Evolutionary conservation across 305 asterid genomes (phyloP).

Genomic region (Salvia sclarea): DNA sequence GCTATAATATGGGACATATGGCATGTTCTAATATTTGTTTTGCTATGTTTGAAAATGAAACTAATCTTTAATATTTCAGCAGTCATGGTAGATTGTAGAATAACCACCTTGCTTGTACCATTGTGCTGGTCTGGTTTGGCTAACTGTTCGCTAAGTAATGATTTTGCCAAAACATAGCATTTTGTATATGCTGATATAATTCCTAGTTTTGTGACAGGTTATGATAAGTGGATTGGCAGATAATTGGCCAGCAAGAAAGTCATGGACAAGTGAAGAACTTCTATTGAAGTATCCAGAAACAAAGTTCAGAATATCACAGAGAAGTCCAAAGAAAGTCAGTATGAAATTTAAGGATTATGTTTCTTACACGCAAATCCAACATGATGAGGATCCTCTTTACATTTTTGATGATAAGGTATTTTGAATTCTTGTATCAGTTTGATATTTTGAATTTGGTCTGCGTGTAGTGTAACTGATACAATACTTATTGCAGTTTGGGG

Average conservation of each 20-base stretch:
- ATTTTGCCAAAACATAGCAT: constrained; percentile 16
- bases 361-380: constrained; percentile 79
- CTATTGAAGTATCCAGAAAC: constrained; percentile 63
- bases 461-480: constrained; percentile 25
- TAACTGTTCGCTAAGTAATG: constrained; percentile 24
- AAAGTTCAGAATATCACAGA: constrained; percentile 78
- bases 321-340: constrained; percentile 66
- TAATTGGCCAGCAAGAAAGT: constrained; percentile 81
- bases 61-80: neutral
- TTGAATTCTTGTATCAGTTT: constrained; percentile 26
- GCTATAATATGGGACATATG: neutral
- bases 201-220: constrained; percentile 50
- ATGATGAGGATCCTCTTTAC: constrained; percentile 95
- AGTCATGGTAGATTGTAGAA: constrained; percentile 8
- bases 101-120: constrained; percentile 8
- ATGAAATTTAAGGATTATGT: constrained; percentile 84
- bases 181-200: constrained; percentile 22
- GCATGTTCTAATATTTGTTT: neutral
- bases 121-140: constrained; percentile 14
- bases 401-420: constrained; percentile 84
- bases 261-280: constrained; percentile 80
- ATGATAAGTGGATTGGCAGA: constrained; percentile 80
- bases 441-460: constrained; percentile 27
- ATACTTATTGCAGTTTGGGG: constrained; percentile 72
- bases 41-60: neutral